A percentile compares a stretch with the other conserved stretches of the same genome.
Conservation (phyloP, 2,329 filamentous ascomycete genomes). For the Clonostachys rhizophaga region DNA sequence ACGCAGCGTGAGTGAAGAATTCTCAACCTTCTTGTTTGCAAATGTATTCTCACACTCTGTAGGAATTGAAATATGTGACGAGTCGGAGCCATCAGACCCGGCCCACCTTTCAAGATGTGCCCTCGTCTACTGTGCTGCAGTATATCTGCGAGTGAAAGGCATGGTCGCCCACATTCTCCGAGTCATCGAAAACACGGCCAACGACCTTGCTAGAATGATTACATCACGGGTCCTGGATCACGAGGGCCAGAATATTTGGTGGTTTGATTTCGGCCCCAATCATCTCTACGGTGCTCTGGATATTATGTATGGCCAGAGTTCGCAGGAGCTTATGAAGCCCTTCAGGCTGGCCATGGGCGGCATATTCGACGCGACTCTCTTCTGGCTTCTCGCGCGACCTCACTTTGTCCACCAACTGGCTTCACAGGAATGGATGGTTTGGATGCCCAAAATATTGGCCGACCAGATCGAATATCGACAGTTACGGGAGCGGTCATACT, state of each 20-base stretch:
- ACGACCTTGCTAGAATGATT: slow-evolving; percentile 12
- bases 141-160: slow-evolving; percentile 16
- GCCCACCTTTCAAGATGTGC: slow-evolving; percentile 22
- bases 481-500: neutral
- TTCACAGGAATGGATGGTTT: neutral
- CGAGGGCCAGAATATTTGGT: neutral
- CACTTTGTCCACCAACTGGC: slow-evolving; percentile 2
- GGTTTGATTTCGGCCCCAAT: neutral
- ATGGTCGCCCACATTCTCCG: slow-evolving; percentile 17
- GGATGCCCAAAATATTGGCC: neutral
- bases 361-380: neutral
- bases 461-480: neutral
- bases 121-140: slow-evolving; percentile 22
- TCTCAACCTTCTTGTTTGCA: too few relatives aligned
- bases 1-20: slow-evolving; percentile 17
- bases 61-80: slow-evolving; percentile 20
- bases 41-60: neutral
- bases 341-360: slow-evolving; percentile 21
- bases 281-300: slow-evolving; percentile 20
- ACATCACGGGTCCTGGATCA: slow-evolving; percentile 6
- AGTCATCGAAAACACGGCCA: slow-evolving; percentile 15
- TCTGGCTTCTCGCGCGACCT: slow-evolving; percentile 11
- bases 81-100: slow-evolving; percentile 13
- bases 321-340: slow-evolving; percentile 17
- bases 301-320: slow-evolving; percentile 14